Conservation (phyloP, 768 basidiomycete species). For the Leccinum subgranulosum region DNA sequence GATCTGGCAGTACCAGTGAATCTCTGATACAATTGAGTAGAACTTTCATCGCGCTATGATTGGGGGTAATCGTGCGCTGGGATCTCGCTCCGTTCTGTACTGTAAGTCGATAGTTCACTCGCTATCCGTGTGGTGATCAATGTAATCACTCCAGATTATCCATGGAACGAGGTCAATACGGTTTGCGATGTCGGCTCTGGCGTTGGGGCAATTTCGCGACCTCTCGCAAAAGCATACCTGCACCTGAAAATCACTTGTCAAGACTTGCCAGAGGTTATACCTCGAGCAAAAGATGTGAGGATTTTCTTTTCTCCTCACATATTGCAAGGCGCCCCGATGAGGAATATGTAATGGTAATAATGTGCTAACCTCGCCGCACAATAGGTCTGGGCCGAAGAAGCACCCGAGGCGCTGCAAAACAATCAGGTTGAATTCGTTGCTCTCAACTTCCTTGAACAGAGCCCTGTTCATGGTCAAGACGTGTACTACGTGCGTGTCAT, state of each 20-base stretch:
- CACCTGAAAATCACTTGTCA: neutral
- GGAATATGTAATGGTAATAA: neutral
- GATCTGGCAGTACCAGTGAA: neutral
- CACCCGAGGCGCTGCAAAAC: constrained; percentile 7
- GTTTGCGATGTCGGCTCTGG: neutral
- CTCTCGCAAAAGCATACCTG: neutral
- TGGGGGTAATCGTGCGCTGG: constrained; percentile 16
- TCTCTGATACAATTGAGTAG: constrained; percentile 8
- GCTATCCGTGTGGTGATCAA: too few relatives aligned
- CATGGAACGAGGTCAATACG: neutral
- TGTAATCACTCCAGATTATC: neutral
- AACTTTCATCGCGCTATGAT: constrained; percentile 23
- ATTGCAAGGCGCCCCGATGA: neutral
- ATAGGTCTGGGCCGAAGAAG: neutral
- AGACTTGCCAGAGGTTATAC: neutral
- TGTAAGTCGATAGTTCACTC: neutral
- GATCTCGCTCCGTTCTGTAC: constrained; percentile 5
- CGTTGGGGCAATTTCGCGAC: neutral
- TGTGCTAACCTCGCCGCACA: neutral
- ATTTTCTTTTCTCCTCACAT: neutral
- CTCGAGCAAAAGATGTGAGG: neutral
- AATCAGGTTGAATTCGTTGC: constrained; percentile 3
- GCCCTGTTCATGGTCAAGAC: neutral
- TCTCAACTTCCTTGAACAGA: neutral
- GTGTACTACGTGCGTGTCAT: neutral